Conservation (phyloP, 768 basidiomycete species). For the Lactarius vividus region DNA sequence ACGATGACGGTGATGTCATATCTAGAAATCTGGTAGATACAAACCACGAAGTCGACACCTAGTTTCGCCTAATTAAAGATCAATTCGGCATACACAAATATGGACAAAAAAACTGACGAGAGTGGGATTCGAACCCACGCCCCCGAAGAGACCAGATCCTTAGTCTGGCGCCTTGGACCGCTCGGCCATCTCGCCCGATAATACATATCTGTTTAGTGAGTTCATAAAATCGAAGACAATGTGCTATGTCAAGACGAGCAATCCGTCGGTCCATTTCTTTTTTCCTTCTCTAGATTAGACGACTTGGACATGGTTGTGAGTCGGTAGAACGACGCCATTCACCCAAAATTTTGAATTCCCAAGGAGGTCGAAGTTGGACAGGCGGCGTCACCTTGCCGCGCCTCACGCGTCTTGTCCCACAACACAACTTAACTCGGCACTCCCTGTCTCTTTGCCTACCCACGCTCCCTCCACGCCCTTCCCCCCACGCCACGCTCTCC, state of each 20-base stretch:
- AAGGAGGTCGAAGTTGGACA: not conserved
- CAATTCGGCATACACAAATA: no score
- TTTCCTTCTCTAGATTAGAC: not conserved
- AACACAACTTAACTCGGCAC: constrained; percentile 7
- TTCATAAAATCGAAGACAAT: not conserved
- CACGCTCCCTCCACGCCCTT: constrained; percentile 26
- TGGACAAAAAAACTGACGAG: constrained; percentile 31
- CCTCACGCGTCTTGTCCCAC: constrained; percentile 1
- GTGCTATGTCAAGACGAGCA: not conserved
- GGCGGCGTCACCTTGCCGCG: not conserved
- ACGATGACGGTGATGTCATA: no score
- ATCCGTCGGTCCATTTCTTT: not conserved
- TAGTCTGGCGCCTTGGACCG: constrained; percentile 89
- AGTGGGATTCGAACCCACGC: constrained; percentile 54
- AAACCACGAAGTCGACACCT: no score
- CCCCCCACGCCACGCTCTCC: constrained; percentile 40
- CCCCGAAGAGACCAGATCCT: constrained; percentile 52
- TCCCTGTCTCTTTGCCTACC: constrained; percentile 11
- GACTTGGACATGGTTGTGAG: not conserved
- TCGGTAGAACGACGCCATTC: not conserved
- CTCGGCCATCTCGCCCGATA: constrained; percentile 67
- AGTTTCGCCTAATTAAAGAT: no score
- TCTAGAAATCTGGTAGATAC: no score
- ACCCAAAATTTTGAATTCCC: not conserved
- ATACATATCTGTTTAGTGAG: accelerated